Evolutionary conservation across 31 red algal genomes (phyloP), one percentile per base, ranked within the genome.

Genomic region (Bonnemaisonia californica): DNA sequence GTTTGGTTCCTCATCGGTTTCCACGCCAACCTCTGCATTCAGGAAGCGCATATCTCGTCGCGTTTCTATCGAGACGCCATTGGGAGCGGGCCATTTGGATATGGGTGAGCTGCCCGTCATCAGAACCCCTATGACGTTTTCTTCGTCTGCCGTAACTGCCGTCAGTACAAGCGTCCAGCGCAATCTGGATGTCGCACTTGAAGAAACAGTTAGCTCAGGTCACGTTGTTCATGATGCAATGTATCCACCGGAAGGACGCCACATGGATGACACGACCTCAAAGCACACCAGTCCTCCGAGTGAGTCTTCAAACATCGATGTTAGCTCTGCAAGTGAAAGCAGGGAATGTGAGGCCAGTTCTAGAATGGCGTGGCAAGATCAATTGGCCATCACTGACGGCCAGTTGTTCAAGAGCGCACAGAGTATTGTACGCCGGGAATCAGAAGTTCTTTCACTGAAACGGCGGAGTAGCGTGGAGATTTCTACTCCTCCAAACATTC

Each of bases 331-430:
- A 7, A 51, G 45, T 51, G 45, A 51, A 51, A 68, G 61, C 33
- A 55, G 64, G 19, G 22, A 35, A 9, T 54, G 70, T 19, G 72
- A 78, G 24, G 55, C 74, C 33, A 47, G 33, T 39, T 69, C 83
- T 8, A 71, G 71, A 38, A 56, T 54, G 5, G 83, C 74, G 19
- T 87, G 83, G 83, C 61, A 87, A 28, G 59, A 87, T 35, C 72
- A 77, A 69, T 62, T 87, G 31, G 62, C 77, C 57, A 62, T 26
- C 5, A 59, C 83, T 34, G 83, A 87, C 61, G 74, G 71, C 11
- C 83, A 87, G 45, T 42, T 87, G 9, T 77, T 59, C 63, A 77
- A 75, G 41, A 87, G 83, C 42, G 73, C 83, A 9, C 55, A 75
- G 27, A 51, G 74, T 35, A 26, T 87, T 45, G 24, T 68, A 30